Evolutionary conservation across 345 rosid genomes (phyloP), one percentile per base, ranked within the genome.

Genomic region (Lepidium sativum): DNA sequence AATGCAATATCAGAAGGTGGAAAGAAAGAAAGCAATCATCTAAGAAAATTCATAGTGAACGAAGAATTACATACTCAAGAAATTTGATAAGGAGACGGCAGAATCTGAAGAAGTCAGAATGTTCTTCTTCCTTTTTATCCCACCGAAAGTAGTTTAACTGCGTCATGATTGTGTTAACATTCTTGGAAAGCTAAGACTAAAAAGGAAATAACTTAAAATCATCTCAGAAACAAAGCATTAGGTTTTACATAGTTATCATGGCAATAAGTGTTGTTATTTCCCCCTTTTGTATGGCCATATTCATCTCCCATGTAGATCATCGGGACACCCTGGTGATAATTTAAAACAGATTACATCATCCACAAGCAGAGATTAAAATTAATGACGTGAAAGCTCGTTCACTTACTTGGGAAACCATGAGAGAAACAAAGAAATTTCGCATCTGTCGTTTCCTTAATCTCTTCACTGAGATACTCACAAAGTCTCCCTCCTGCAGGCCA

Each of bases 271-370:
- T 89, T 92, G 84, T 87, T 92, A 87, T 92, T 89, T 59, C 98
- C 98, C 10, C 87, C 90, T 82, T 92, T 92, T 5, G 97, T 87
- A 74, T 89, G 98, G 34, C 98, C 98, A 78, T 89, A 92, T 80
- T 92, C 98, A 77, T 92, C 97, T 39, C 98, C 98, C 98, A 86
- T 89, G 74, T 79, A 77, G 60, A 86, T 73, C 98, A 92, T 92
- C n/a, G 98, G 98, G 70, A 89, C 94, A 53, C 98, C 98, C 98
- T 92, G 81, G 43, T 53, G 23, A 74, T 35, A 39, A 8, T 47
- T 62, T 14, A n/a, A 44, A 29, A 53, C 21, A 51, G 37, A 15
- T 31, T 17, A 25, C 9, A 23, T 3, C 55, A 29, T 15, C 6
- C 31, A 27, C 6, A 27, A 10, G 66, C 62, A 62, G 56, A 10